Base-by-base conservation (phyloP, 1,284 basidiomycete genomes). In the Sparassis latifolia region DNA sequence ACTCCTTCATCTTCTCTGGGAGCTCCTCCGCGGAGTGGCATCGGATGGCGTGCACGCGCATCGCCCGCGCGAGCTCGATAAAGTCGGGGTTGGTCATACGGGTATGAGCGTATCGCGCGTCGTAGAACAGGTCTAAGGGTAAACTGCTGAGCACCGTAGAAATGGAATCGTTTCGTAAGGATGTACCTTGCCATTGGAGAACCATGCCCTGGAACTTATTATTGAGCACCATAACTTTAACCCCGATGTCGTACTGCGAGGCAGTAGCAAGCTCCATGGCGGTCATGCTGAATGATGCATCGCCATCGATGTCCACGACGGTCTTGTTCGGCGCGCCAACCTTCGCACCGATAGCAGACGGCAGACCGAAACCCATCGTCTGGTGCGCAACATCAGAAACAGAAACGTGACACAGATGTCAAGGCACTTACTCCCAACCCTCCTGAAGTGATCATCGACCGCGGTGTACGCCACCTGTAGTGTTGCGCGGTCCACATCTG, bases 401-500 rank as follows among this genome's bases (percentile, higher is more conserved):
- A 2, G 3, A 29, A 4, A 10, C 32, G 37, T 33, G 49, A 5
- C 38, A 20, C 20, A 20, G 20, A 20, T 20, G 20, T 20, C 20
- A 20, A 20, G 20, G 20, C 3, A 80, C 86, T 61, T 68, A 90
- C 89, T 9, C 96, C 96, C 27, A 98, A 82, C 59, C 96, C 96
- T 60, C 96, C 96, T n/a, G 92, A 96, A 5, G 94, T 94, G 53
- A 99, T 84, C 86, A 95, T 90, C 35, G 90, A 80, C 41, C 86
- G 79, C 0, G 96, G 96, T 48, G 86, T 70, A 53, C 75, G 88
- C 95, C 95, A 98, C 59, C 94, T 79, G 72, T 84, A 98, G 69
- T 89, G 79, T 70, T 99, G 97, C 44, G 92, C 92, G 1, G 96
- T 95, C 94, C 94, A 99, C 96, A 99, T 99, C 72, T 99, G 96